Base-by-base conservation (phyloP, 306 rosid genomes). In the Cyclanthera cordifolia region DNA sequence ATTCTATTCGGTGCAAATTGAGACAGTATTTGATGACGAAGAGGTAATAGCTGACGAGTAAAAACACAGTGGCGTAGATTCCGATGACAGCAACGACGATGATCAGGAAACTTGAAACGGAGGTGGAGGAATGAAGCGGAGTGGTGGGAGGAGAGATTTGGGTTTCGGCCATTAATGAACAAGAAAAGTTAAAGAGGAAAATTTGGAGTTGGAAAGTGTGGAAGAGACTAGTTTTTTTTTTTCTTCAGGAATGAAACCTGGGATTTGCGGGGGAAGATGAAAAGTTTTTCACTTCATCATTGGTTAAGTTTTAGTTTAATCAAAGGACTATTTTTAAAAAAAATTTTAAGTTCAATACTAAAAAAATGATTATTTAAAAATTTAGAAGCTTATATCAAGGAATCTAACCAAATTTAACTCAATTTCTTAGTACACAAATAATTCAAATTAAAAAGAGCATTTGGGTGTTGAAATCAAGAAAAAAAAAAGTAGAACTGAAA, bases 21-120 rank as follows among this genome's bases (percentile, higher is more conserved):
- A 94, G 90, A 74, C 99, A 94, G 87, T 97, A 86, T 49, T 90
- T 94, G 80, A 94, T 94, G 50, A 90, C 97, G 74, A 94, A 94
- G 80, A 94, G 76, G 84, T 94, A 94, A 81, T 94, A 94, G 71
- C 86, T 73, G 20, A 94, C 96, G 0, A 94, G 88, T 69, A 94
- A 84, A 77, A 94, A 81, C 28, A 95, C 96, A 0, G 99, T 94
- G 65, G 99, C 94, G 32, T 87, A 14, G 74, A 90, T 90, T 70
- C 97, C 99, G 34, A 94, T 90, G 5, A 88, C 49, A n/a, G 96
- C 99, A 51, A 94, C 79, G 51, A 95, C 97, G 53, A 94, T 88
- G 50, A 94, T 90, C 55, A 97, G 99, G 27, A 94, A 94, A 59
- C 95, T 85, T 2, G 82, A 65, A 65, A 65, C 53, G 2, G 53